A percentile compares a stretch with the other conserved stretches of the same genome.
phyloP scores from a whole-genome alignment of 768 basidiomycete genomes.

The Kwoniella dejecticola region DNA sequence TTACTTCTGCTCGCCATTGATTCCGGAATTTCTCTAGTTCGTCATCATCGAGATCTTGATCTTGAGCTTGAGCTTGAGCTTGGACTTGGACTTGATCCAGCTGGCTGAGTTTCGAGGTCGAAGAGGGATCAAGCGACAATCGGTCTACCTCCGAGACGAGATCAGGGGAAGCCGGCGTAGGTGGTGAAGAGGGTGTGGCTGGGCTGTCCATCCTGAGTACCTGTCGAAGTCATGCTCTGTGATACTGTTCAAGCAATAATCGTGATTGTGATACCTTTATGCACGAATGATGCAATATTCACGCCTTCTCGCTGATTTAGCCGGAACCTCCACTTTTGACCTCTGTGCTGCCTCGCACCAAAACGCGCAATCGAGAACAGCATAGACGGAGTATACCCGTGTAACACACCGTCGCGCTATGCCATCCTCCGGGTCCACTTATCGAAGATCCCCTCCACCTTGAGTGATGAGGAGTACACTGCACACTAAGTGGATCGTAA shows the following conservation, averaged over 20 bases:
- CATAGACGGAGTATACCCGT: not conserved
- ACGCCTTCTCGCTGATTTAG: not conserved
- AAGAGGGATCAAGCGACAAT: not conserved
- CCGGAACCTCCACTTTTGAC: slow-evolving; percentile 1
- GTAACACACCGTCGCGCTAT: not conserved
- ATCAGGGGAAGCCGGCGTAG: not conserved
- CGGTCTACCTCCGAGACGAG: not conserved
- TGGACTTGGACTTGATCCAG: not conserved
- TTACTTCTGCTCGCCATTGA: slow-evolving; percentile 42
- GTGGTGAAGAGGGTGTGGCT: not conserved
- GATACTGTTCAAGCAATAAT: too few relatives aligned
- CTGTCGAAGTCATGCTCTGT: not conserved
- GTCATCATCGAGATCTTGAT: slow-evolving; percentile 13
- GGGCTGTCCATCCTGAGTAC: not conserved
- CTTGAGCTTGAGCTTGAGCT: not conserved
- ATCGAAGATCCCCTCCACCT: too few relatives aligned
- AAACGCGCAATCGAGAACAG: too few relatives aligned
- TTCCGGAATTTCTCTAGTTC: slow-evolving; percentile 44
- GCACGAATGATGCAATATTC: too few relatives aligned
- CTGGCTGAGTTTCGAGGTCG: not conserved
- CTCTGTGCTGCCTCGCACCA: too few relatives aligned
- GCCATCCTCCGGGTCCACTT: too few relatives aligned
- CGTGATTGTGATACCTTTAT: too few relatives aligned
- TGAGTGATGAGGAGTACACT: too few relatives aligned
- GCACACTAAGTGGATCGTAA: too few relatives aligned